phyloP scores from a whole-genome alignment of 495 filamentous ascomycete genomes.

The Aspergillus conjunctus region DNA sequence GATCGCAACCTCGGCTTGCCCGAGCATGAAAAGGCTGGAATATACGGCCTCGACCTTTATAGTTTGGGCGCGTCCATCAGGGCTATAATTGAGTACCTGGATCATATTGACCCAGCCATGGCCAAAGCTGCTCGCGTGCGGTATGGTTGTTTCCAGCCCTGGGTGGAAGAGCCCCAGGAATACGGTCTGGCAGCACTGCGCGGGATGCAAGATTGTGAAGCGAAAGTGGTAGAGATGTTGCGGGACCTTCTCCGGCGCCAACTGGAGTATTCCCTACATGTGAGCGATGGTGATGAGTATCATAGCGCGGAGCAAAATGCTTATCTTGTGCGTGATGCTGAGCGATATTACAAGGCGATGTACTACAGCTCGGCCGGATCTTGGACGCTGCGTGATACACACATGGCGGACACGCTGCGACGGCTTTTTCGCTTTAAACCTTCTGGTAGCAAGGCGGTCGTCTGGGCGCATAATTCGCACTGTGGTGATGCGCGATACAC shows the following conservation, averaged over 20 bases:
- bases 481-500: conserved; percentile 61
- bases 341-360: conserved; percentile 61
- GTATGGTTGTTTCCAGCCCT: conserved; percentile 53
- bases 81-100: conserved; percentile 57
- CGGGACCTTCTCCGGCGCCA: conserved; percentile 46
- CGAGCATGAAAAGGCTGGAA: conserved; percentile 42
- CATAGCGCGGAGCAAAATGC: conserved; percentile 60
- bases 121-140: conserved; percentile 46
- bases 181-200: conserved; percentile 53
- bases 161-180: conserved; percentile 54
- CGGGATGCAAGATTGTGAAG: conserved; percentile 52
- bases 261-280: conserved; percentile 42
- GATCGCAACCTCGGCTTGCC: conserved; percentile 40
- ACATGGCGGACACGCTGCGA: conserved; percentile 59
- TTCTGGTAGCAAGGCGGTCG: conserved; percentile 49
- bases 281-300: conserved; percentile 52
- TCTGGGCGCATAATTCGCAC: conserved; percentile 65
- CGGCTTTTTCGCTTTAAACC: conserved; percentile 49
- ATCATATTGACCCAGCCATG: conserved; percentile 49
- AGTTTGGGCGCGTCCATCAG: conserved; percentile 54
- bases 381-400: conserved; percentile 60
- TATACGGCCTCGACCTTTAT: conserved; percentile 61
- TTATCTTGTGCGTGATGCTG: conserved; percentile 55
- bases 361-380: conserved; percentile 57
- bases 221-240: conserved; percentile 50